phyloP scores from a whole-genome alignment of 768 basidiomycete genomes.

The Tulasnella sp. region DNA sequence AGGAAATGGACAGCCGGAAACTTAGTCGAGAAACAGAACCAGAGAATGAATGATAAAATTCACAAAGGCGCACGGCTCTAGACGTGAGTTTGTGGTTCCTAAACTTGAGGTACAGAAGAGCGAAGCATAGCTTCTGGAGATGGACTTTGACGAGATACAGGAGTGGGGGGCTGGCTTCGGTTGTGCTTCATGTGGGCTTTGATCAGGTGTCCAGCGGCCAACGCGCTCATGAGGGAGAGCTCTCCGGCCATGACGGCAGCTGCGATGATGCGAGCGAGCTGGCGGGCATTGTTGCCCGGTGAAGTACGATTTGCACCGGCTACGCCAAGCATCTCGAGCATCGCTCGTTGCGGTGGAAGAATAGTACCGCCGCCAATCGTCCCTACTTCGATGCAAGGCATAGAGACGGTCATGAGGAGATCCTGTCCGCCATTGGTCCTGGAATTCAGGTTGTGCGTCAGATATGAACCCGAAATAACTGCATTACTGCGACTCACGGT shows the following conservation, averaged over 20 bases:
- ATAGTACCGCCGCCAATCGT: slow-evolving; percentile 95
- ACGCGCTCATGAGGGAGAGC: slow-evolving; percentile 76
- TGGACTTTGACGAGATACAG: slow-evolving; percentile 26
- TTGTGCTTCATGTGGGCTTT: slow-evolving; percentile 89
- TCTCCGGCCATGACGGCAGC: slow-evolving; percentile 97
- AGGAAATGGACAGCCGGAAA: too few relatives aligned
- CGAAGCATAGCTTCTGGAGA: too few relatives aligned
- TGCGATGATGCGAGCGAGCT: slow-evolving; percentile 78
- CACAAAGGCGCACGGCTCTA: too few relatives aligned
- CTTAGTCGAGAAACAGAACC: too few relatives aligned
- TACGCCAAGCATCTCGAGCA: slow-evolving; percentile 89
- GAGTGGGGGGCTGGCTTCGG: slow-evolving; percentile 72
- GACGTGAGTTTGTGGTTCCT: too few relatives aligned
- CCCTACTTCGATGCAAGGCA: slow-evolving; percentile 98
- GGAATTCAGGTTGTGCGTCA: slow-evolving; percentile 1
- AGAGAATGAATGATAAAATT: too few relatives aligned
- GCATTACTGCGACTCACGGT: slow-evolving; percentile 48
- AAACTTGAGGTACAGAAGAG: too few relatives aligned
- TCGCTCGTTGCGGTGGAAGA: slow-evolving; percentile 75
- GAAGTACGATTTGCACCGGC: slow-evolving; percentile 74
- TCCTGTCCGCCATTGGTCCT: slow-evolving; percentile 84
- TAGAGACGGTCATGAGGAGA: slow-evolving; percentile 81
- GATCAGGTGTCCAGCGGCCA: slow-evolving; percentile 91
- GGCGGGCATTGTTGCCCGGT: slow-evolving; percentile 82
- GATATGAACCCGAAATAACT: not conserved